phyloP scores from a whole-genome alignment of 2,329 filamentous ascomycete genomes.

The Neofusicoccum parvum region DNA sequence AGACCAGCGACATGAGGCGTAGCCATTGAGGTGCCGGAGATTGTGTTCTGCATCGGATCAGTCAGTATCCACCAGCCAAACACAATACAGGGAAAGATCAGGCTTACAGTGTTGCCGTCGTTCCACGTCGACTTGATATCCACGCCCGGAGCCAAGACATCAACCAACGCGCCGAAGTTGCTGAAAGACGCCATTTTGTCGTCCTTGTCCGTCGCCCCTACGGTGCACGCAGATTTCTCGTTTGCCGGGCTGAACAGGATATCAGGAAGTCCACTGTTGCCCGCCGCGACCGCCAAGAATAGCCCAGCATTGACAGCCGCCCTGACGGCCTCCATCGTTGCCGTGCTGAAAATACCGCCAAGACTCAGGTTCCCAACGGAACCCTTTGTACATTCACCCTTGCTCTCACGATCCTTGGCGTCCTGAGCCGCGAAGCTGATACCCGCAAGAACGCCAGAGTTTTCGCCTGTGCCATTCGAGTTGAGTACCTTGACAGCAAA shows the following conservation, averaged over 20 bases:
- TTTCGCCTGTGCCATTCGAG: constrained; percentile 58
- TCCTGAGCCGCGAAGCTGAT: constrained; percentile 52
- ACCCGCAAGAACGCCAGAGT: constrained; percentile 51
- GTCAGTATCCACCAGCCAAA: neutral
- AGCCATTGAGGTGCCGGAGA: constrained; percentile 99
- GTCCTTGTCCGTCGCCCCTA: constrained; percentile 48
- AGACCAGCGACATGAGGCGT: constrained; percentile 96
- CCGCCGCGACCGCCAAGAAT: constrained; percentile 50
- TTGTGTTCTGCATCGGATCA: constrained; percentile 69
- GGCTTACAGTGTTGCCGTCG: neutral
- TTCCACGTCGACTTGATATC: constrained; percentile 55
- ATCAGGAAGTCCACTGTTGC: constrained; percentile 40
- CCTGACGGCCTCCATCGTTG: constrained; percentile 31
- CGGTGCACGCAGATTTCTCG: constrained; percentile 42
- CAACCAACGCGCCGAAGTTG: constrained; percentile 55
- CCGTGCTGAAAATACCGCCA: constrained; percentile 29
- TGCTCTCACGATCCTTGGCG: constrained; percentile 48
- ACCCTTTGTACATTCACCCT: constrained; percentile 50
- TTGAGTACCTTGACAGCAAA: constrained; percentile 56
- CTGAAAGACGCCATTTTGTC: constrained; percentile 45
- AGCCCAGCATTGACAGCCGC: constrained; percentile 43
- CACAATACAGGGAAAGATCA: neutral
- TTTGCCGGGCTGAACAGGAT: constrained; percentile 38
- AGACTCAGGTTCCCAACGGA: constrained; percentile 58
- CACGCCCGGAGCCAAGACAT: constrained; percentile 62